Base-by-base conservation (phyloP, 345 rosid genomes). In the Durio zibethinus region DNA sequence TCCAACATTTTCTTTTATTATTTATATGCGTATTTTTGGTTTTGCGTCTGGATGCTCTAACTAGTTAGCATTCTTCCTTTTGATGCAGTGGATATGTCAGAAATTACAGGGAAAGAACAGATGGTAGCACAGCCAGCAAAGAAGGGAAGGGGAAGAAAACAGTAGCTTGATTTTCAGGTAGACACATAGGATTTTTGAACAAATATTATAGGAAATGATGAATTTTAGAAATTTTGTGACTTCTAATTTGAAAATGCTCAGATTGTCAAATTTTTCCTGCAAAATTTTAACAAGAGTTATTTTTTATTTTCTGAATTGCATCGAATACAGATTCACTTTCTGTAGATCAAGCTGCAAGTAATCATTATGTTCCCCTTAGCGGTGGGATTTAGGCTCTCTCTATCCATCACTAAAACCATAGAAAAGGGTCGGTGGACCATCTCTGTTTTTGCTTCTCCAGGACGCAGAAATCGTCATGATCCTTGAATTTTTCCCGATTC, bases 71-170 rank as follows among this genome's bases (percentile, higher is more conserved):
- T 67, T 23, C 31, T 23, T 69, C 15, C 54, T 56, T 50, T 53
- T 40, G 70, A 53, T 84, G 88, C 89, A 94, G 98, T 87, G 66
- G 93, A 93, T 79, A 69, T 91, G 31, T 75, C 95, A 15, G 97
- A 94, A 82, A 87, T 88, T 78, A 78, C 91, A 3, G 94, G 95
- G 65, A 94, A 91, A 80, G 97, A 93, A 61, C 97, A 85, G 75
- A 82, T 79, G 27, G 98, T 91, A 76, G 80, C 91, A 23, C 98
- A 84, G 77, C 86, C 88, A 33, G 78, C 74, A 5, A 94, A 91
- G 92, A 94, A 91, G 83, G 98, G 98, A 81, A 88, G 97, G 82
- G 98, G 97, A 82, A 87, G 97, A 84, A 94, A 92, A 86, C 98
- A 92, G 79, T 90, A 85, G 80, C 71, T 81, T 64, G 43, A 52